Percentiles rank a stretch among this genome's conserved stretches.
phyloP scores from a whole-genome alignment of 2,329 filamentous ascomycete genomes.

The Colletotrichum sp. region DNA sequence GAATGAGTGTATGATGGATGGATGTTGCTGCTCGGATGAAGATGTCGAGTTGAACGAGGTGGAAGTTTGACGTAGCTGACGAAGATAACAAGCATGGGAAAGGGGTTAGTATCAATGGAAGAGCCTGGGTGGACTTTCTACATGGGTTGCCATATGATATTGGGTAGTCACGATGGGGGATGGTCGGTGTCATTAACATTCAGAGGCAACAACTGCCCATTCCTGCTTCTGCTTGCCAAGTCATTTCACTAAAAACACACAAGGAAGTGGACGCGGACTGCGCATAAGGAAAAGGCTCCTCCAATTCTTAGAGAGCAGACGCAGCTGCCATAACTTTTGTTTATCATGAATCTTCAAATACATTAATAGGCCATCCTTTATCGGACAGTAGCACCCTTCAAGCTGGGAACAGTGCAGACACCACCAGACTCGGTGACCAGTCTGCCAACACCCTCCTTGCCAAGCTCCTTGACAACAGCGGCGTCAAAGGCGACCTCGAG shows the following conservation, averaged over 20 bases:
- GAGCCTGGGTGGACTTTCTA: not conserved
- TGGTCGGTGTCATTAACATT: rapidly evolving
- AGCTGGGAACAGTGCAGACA: constrained; percentile 80
- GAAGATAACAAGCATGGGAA: not conserved
- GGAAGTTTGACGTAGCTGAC: not conserved
- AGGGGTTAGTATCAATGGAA: not conserved
- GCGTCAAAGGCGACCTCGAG: constrained; percentile 90
- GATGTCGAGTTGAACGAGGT: not conserved
- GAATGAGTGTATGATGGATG: not conserved
- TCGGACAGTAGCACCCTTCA: constrained; percentile 83
- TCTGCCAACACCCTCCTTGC: constrained; percentile 70
- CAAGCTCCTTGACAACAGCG: constrained; percentile 74
- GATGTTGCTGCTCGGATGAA: not conserved
- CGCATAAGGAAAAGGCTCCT: not conserved
- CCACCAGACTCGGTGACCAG: constrained; percentile 81
- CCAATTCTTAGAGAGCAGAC: not conserved
- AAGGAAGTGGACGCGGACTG: not conserved
- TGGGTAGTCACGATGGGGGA: not conserved
- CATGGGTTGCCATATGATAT: not conserved
- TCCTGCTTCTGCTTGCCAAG: not conserved
- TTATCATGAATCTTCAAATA: not conserved
- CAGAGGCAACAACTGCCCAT: not conserved
- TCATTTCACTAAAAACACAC: not conserved
- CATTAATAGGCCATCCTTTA: constrained; percentile 46
- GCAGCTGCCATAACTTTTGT: not conserved